Conservation (phyloP, 202 grass and related monocot genomes). For the Panicum virgatum region DNA sequence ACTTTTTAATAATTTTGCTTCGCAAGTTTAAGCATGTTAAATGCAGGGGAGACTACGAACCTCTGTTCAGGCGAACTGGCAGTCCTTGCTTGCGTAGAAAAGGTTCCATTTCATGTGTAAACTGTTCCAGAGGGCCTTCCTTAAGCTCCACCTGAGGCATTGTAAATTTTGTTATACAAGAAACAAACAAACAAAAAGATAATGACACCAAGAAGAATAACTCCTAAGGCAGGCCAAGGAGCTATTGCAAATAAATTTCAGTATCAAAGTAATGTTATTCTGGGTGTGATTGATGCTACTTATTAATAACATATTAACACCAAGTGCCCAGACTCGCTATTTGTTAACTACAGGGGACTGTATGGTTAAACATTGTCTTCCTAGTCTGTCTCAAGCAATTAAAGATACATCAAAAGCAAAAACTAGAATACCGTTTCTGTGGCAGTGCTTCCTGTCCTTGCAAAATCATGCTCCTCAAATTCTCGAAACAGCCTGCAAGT, state of each 20-base stretch:
- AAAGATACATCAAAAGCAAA: slow-evolving; percentile 1
- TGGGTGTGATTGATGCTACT: too few relatives aligned
- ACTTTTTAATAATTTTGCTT: background rate
- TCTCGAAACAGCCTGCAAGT: slow-evolving; percentile 65
- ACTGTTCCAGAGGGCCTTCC: slow-evolving; percentile 86
- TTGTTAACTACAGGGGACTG: background rate
- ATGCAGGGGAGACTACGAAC: slow-evolving; percentile 34
- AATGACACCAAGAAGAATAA: background rate
- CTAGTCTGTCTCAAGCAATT: background rate
- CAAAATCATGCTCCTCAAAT: slow-evolving; percentile 86
- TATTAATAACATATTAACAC: too few relatives aligned
- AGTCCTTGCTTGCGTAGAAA: slow-evolving; percentile 83
- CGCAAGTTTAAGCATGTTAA: background rate
- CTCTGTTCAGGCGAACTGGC: slow-evolving; percentile 89
- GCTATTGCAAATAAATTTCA: background rate
- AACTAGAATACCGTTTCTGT: slow-evolving; percentile 66
- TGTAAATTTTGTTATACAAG: background rate
- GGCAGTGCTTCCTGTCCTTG: slow-evolving; percentile 68
- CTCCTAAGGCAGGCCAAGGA: background rate
- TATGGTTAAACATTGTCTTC: background rate
- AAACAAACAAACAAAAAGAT: background rate
- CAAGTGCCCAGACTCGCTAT: background rate
- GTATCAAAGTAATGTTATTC: background rate
- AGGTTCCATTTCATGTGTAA: slow-evolving; percentile 97
- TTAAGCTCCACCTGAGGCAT: slow-evolving; percentile 69